phyloP scores from a whole-genome alignment of 345 rosid genomes.

The Syzygium aromaticum region DNA sequence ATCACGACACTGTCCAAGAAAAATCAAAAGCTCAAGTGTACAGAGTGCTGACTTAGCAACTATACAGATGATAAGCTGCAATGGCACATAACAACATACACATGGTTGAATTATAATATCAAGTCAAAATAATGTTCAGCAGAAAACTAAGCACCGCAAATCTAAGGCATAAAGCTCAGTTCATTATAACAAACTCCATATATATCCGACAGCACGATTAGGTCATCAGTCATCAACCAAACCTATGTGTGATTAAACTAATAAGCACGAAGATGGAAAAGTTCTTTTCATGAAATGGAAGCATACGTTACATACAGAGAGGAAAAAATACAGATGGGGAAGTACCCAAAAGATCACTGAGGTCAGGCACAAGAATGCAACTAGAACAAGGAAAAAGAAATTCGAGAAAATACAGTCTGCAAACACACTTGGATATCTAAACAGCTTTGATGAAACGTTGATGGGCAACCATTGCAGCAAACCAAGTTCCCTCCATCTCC shows the following conservation, averaged over 20 bases:
- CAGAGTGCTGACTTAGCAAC: no score
- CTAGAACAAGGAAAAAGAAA: background rate
- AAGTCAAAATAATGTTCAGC: background rate
- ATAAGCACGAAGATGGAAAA: background rate
- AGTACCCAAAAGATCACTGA: background rate
- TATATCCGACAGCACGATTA: background rate
- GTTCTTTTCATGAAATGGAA: background rate
- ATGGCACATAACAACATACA: no score
- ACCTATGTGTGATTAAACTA: background rate
- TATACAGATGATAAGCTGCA: no score
- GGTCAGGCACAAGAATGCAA: background rate
- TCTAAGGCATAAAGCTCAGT: background rate
- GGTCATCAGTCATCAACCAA: background rate
- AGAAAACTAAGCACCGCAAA: background rate
- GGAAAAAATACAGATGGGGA: background rate
- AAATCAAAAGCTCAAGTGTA: no score
- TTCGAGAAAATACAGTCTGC: background rate
- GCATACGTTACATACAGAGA: background rate
- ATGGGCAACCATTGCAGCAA: conserved; percentile 94
- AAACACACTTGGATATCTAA: conserved; percentile 58
- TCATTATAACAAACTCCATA: background rate
- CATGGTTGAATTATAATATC: background rate
- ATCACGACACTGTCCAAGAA: no score
- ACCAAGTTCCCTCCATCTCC: conserved; percentile 95
- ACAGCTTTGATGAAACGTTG: conserved; percentile 92